Percentiles rank a stretch among this genome's conserved stretches.
phyloP scores from a whole-genome alignment of 257 asterid species.

The Solanum verrucosum region DNA sequence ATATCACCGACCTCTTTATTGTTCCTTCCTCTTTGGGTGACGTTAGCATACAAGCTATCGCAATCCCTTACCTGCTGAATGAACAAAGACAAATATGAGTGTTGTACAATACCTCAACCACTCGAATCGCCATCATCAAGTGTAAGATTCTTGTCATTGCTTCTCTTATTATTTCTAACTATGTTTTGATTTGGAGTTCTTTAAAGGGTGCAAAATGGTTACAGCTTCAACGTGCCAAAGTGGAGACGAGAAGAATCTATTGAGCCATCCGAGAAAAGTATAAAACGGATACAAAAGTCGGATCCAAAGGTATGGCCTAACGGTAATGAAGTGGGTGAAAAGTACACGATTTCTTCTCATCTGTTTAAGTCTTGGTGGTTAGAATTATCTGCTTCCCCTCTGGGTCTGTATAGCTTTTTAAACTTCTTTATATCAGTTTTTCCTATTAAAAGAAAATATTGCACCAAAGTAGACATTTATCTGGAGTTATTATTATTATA shows the following conservation, averaged over 20 bases:
- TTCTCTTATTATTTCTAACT: background rate
- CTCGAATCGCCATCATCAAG: conserved; percentile 88
- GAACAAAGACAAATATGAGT: conserved; percentile 60
- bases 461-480: background rate
- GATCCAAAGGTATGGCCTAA: conserved; percentile 26
- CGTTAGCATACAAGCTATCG: background rate
- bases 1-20: background rate
- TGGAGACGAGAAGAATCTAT: conserved; percentile 17
- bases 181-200: conserved; percentile 17
- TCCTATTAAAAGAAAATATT: background rate
- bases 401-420: background rate
- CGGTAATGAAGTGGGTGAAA: conserved; percentile 14
- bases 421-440: background rate
- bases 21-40: background rate
- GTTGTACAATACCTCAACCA: conserved; percentile 63
- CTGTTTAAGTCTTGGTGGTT: background rate
- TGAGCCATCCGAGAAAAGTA: conserved; percentile 30
- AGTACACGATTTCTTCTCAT: background rate
- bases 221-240: conserved; percentile 27
- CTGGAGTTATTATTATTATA: conserved; percentile 5
- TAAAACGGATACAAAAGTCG: conserved; percentile 15
- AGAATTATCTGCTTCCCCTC: background rate
- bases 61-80: conserved; percentile 6
- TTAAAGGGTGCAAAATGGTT: conserved; percentile 37
- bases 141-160: background rate